These are phyloP conservation scores for Phytomonas sp. DNA, from an alignment of 208 protist species.

Conservation along the genomic window DNA sequence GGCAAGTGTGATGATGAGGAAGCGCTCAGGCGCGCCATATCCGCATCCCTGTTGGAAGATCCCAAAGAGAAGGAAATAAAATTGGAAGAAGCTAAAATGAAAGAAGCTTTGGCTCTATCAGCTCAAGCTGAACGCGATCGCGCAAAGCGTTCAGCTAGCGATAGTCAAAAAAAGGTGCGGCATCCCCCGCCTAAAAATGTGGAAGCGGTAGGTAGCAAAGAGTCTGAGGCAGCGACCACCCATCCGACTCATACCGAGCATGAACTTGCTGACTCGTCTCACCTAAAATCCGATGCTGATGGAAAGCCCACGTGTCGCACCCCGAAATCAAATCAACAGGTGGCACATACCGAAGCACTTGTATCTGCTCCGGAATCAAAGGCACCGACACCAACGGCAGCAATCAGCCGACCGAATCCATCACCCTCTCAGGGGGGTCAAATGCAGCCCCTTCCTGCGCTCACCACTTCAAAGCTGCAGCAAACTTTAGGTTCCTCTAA, in stretches of 20 bases:
- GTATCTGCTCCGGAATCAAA: not conserved
- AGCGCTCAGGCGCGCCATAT: conserved; percentile 63
- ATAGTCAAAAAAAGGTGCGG: not conserved
- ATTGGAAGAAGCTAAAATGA: conserved; percentile 65
- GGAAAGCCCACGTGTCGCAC: not conserved
- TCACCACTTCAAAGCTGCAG: conserved; percentile 2
- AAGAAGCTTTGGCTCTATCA: conserved; percentile 49
- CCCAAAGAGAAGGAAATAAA: conserved; percentile 23
- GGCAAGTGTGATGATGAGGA: conserved; percentile 65
- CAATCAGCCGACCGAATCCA: not conserved
- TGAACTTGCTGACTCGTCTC: not conserved
- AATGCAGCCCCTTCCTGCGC: not conserved
- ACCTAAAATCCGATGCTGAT: not conserved
- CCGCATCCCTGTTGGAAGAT: conserved; percentile 53
- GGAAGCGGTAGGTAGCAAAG: not conserved
- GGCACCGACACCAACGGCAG: not conserved
- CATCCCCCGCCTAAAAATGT: not conserved
- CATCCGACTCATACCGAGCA: not conserved
- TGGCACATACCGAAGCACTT: not conserved
- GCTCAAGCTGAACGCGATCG: conserved; percentile 28
- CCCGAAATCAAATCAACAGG: not conserved
- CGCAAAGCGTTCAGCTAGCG: not conserved
- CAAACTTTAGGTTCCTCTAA: not conserved
- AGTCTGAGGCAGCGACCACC: not conserved
- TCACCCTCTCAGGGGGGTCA: not conserved